Evolutionary conservation across 768 basidiomycete species (phyloP), one percentile per base, ranked within the genome.

Genomic region (Pleurotus pulmonarius): DNA sequence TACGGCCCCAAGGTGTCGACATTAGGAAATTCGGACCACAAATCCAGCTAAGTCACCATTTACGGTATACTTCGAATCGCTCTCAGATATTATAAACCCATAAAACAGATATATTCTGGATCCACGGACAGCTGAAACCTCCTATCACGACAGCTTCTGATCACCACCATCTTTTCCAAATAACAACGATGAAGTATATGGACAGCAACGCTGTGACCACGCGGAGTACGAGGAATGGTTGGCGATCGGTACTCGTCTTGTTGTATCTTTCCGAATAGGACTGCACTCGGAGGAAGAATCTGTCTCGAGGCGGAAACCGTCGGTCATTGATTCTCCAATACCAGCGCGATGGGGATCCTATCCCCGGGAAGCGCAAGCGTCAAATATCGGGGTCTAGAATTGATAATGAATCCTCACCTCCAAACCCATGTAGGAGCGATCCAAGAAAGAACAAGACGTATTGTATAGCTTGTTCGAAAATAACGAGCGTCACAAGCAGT

Each of bases 251-350:
- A 29, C 37, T 53, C 41, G 37, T 53, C 37, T 39, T 53, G 39
- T 53, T 53, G 15, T 53, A 53, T 39, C 15, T 20, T 53, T 53
- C 51, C 11, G 51, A 39, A n/a, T 53, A 53, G n/a, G 51, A 39
- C 40, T 53, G 37, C 16, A 53, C 39, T 53, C 39, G 51, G 13
- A 53, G 38, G 51, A 53, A 53, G 39, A 53, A 53, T 22, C 51
- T 53, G 25, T 53, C 51, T 13, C 51, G 39, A n/a, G 51, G n/a
- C n/a, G n/a, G 13, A 12, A 16, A 38, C 25, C 51, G 13, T 41
- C 20, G 51, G n/a, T 39, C 51, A 18, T 53, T 53, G 22, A 53
- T 24, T 12, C 37, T 53, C 51, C 51, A 53, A 13, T 53, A 53
- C 51, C 51, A 53, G 20, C 51, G 51, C 12, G 51, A 53, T 9